Percentiles rank a stretch among this genome's conserved stretches.
Conservation (phyloP, 352 stramenopile genomes). For the Phytophthora tubulina region DNA sequence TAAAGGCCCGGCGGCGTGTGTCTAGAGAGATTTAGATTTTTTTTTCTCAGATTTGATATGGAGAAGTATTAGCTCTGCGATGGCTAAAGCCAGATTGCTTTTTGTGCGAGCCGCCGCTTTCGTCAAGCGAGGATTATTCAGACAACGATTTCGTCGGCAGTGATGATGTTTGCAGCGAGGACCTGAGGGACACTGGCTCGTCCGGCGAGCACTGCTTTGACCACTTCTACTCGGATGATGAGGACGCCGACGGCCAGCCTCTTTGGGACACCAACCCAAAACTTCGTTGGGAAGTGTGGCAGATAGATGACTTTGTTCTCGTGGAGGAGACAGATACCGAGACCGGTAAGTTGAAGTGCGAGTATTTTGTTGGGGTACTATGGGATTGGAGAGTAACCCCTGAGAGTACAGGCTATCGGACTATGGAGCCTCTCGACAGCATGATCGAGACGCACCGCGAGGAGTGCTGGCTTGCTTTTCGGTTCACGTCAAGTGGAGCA, state of each 20-base stretch:
- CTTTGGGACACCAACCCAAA: conserved; percentile 2
- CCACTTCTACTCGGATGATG: not conserved
- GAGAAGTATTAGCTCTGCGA: too few relatives aligned
- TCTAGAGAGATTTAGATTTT: too few relatives aligned
- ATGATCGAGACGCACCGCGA: conserved; percentile 1
- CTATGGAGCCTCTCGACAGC: not conserved
- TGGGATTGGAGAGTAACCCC: conserved; percentile 5
- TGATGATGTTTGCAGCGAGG: not conserved
- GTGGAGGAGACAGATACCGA: too few relatives aligned
- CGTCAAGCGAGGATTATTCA: conserved; percentile 8
- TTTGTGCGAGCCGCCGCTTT: too few relatives aligned
- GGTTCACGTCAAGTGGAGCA: not conserved
- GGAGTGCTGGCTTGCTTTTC: not conserved
- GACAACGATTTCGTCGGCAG: not conserved
- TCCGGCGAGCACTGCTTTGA: not conserved
- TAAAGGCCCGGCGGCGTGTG: too few relatives aligned
- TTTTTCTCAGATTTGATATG: not conserved
- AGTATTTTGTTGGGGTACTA: conserved; percentile 1
- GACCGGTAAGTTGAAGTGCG: not conserved
- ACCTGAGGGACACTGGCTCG: not conserved
- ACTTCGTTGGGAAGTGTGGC: too few relatives aligned
- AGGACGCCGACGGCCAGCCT: not conserved
- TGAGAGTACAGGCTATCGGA: not conserved
- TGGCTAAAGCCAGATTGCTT: too few relatives aligned
- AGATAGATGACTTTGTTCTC: too few relatives aligned